Conservation (phyloP, 2,329 filamentous ascomycete genomes). For the Hymenoscyphus occultus region DNA sequence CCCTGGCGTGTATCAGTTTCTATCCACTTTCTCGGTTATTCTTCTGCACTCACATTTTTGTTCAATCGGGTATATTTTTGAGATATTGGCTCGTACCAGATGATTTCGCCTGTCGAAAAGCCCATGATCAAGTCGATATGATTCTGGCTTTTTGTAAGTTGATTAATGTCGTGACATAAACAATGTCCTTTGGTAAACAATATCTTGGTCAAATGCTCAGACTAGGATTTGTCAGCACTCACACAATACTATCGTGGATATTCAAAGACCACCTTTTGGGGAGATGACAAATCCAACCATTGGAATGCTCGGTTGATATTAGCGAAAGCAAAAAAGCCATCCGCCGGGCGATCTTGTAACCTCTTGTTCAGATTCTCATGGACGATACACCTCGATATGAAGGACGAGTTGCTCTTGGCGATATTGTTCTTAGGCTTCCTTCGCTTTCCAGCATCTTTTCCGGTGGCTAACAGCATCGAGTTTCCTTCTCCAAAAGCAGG, state of each 20-base stretch:
- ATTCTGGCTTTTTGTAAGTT: constrained; percentile 69
- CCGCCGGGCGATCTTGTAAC: constrained; percentile 70
- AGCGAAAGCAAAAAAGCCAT: constrained; percentile 85
- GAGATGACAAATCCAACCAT: constrained; percentile 85
- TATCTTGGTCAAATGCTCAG: constrained; percentile 92
- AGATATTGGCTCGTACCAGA: constrained; percentile 97
- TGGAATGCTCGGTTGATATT: constrained; percentile 96
- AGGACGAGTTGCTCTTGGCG: constrained; percentile 96
- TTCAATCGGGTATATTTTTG: constrained; percentile 95
- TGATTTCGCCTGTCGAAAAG: constrained; percentile 93
- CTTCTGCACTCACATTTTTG: constrained; percentile 68
- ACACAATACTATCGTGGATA: neutral
- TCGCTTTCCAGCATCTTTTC: constrained; percentile 74
- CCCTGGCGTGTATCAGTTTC: constrained; percentile 52
- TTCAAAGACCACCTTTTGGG: constrained; percentile 54
- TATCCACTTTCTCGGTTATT: neutral
- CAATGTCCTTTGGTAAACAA: constrained; percentile 96
- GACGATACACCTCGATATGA: constrained; percentile 93
- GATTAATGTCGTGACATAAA: constrained; percentile 89
- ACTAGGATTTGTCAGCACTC: constrained; percentile 44
- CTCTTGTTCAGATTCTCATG: constrained; percentile 79
- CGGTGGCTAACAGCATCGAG: constrained; percentile 60
- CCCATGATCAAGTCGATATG: constrained; percentile 94
- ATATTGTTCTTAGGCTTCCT: constrained; percentile 98
- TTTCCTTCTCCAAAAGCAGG: constrained; percentile 88